Conservation (phyloP, 352 stramenopile genomes). For the Pilasporangium apinafurcum region DNA sequence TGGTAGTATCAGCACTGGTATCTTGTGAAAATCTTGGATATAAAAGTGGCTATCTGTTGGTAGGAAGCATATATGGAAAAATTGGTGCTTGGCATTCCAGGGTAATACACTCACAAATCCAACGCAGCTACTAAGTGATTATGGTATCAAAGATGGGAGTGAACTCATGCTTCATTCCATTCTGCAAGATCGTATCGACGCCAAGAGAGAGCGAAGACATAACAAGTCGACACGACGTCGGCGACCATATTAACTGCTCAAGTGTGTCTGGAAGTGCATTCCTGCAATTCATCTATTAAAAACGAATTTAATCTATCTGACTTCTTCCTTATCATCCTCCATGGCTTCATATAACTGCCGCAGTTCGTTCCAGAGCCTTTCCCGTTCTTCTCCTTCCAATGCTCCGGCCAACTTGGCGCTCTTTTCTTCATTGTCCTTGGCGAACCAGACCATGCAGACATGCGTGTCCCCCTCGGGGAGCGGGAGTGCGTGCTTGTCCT, state of each 20-base stretch:
- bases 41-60: too few relatives aligned
- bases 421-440: conserved; percentile 64
- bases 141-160: conserved; percentile 6
- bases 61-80: conserved; percentile 15
- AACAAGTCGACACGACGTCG: too few relatives aligned
- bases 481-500: conserved; percentile 88
- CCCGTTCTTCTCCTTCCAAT: conserved; percentile 80
- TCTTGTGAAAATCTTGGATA: too few relatives aligned
- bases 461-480: conserved; percentile 88
- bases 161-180: conserved; percentile 8
- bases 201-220: too few relatives aligned
- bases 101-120: conserved; percentile 5
- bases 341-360: conserved; percentile 65
- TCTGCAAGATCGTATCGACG: neutral
- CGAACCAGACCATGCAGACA: conserved; percentile 88
- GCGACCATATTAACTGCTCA: too few relatives aligned
- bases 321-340: conserved; percentile 76
- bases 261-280: conserved; percentile 1
- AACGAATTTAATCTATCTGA: too few relatives aligned
- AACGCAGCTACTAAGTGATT: conserved; percentile 1
- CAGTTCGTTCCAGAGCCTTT: conserved; percentile 68
- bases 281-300: too few relatives aligned
- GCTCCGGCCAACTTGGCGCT: conserved; percentile 86
- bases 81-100: conserved; percentile 7
- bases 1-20: neutral